These are phyloP conservation scores for Lumnitzera racemosa DNA, from an alignment of 345 rosid genomes.

Conservation along the genomic window DNA sequence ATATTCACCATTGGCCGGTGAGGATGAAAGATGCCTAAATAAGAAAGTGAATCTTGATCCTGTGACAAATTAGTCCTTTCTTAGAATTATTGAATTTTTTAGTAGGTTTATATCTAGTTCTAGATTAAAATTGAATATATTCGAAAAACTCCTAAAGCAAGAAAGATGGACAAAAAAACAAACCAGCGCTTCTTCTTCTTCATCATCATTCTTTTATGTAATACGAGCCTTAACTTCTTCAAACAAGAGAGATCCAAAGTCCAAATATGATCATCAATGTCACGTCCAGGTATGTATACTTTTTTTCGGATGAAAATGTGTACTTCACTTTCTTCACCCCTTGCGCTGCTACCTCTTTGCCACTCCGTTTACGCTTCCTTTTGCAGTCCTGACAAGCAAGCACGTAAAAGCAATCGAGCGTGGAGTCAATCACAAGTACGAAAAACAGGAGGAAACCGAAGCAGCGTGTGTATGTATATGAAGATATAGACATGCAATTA, in stretches of 20 bases:
- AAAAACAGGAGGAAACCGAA: background rate
- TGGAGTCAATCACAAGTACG: background rate
- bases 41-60: too few relatives aligned
- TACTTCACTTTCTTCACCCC: slow-evolving; percentile 51
- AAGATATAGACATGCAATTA: slow-evolving; percentile 9
- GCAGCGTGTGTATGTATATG: background rate
- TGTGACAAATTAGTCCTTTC: too few relatives aligned
- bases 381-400: slow-evolving; percentile 2
- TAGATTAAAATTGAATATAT: too few relatives aligned
- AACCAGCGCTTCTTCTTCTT: slow-evolving; percentile 64
- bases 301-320: background rate
- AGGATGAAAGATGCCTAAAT: too few relatives aligned
- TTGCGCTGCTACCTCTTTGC: slow-evolving; percentile 15
- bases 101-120: too few relatives aligned
- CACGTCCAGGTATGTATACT: slow-evolving; percentile 33
- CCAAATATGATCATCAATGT: slow-evolving; percentile 57
- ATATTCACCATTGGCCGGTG: too few relatives aligned
- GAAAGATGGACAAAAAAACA: background rate
- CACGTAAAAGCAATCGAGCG: background rate
- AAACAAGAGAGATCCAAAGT: slow-evolving; percentile 79
- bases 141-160: background rate
- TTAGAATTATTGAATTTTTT: too few relatives aligned
- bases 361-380: slow-evolving; percentile 22
- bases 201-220: slow-evolving; percentile 59
- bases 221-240: slow-evolving; percentile 95